Percentiles rank a stretch among this genome's conserved stretches.
Conservation (phyloP, 2,329 filamentous ascomycete species). For the Aspergillus carbonarius region DNA sequence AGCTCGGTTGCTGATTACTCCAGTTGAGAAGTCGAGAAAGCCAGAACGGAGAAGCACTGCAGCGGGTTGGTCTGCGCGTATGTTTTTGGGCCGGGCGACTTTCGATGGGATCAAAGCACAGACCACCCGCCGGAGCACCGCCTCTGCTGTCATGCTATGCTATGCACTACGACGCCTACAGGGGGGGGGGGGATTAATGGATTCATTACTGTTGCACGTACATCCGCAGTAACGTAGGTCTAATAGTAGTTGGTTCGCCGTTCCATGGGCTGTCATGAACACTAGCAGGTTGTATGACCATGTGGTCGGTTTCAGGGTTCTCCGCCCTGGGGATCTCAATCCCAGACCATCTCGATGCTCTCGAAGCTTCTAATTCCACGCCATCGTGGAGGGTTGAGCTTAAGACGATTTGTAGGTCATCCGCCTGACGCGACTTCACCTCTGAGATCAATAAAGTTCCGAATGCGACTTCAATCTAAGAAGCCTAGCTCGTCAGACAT, state of each 20-base stretch:
- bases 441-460: not conserved
- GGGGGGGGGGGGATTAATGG: too few relatives aligned
- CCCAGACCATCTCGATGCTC: not conserved
- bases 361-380: not conserved
- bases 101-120: not conserved
- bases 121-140: not conserved
- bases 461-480: constrained; percentile 43
- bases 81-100: not conserved
- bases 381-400: not conserved
- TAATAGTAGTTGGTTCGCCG: not conserved
- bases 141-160: too few relatives aligned
- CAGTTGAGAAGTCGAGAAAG: not conserved
- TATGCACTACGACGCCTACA: not conserved
- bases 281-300: not conserved
- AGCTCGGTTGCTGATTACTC: not conserved
- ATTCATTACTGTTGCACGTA: not conserved
- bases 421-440: not conserved
- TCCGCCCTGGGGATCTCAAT: not conserved
- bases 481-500: constrained; percentile 60
- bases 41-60: not conserved
- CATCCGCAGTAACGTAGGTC: not conserved
- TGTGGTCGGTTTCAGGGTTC: not conserved
- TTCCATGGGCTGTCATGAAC: not conserved
- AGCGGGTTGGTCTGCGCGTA: constrained; percentile 1
- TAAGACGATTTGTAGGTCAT: not conserved